Evolutionary conservation across 2,329 filamentous ascomycete genomes (phyloP).

Genomic region (Ascochyta koolunga): DNA sequence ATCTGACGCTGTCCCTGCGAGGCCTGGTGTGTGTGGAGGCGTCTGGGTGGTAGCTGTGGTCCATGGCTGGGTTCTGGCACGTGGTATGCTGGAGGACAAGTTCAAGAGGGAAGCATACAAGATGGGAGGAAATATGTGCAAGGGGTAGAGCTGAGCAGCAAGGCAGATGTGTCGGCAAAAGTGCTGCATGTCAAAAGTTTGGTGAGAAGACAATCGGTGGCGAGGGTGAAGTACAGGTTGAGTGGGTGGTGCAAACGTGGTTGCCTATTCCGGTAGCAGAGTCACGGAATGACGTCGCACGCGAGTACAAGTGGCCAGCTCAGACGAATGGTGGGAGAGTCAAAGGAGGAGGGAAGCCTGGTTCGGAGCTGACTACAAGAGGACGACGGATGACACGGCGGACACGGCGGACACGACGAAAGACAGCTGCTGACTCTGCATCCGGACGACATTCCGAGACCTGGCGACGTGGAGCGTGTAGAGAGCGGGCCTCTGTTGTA

Average conservation of each 20-base stretch:
- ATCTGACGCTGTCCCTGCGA: neutral
- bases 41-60: slow-evolving; percentile 3
- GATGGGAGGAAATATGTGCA: slow-evolving; percentile 24
- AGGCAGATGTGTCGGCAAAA: slow-evolving; percentile 7
- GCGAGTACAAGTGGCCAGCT: neutral
- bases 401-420: neutral
- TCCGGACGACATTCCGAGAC: slow-evolving; percentile 17
- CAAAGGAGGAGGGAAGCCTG: neutral
- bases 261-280: slow-evolving; percentile 33
- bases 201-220: neutral
- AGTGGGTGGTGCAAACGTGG: slow-evolving; percentile 22
- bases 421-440: slow-evolving; percentile 11
- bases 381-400: neutral
- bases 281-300: slow-evolving; percentile 42
- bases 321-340: slow-evolving; percentile 15
- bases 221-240: neutral
- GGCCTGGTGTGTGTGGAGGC: neutral
- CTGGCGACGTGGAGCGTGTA: slow-evolving; percentile 16
- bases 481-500: slow-evolving; percentile 6
- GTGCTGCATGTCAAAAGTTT: neutral
- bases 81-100: slow-evolving; percentile 6
- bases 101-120: slow-evolving; percentile 12
- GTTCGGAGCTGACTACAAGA: slow-evolving; percentile 7
- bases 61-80: slow-evolving; percentile 8
- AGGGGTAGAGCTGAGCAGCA: slow-evolving; percentile 11